Conservation (phyloP, 2,329 filamentous ascomycete species). For the Mycosphaerella arachidis region DNA sequence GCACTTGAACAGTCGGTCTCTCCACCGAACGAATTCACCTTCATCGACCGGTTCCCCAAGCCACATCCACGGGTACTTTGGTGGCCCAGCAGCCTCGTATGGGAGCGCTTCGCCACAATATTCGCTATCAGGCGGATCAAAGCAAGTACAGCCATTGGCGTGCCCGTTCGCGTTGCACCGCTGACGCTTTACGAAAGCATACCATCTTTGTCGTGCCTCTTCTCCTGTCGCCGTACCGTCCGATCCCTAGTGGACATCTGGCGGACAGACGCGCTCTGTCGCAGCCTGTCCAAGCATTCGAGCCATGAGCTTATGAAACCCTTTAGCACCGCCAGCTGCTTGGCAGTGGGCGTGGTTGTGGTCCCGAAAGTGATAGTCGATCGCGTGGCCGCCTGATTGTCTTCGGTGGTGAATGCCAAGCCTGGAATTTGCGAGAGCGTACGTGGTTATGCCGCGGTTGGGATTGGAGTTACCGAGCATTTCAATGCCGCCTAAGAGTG, state of each 20-base stretch:
- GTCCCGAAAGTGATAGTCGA: not conserved
- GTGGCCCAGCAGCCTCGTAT: not conserved
- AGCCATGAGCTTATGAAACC: not conserved
- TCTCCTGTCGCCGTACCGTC: not conserved
- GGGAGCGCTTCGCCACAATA: not conserved
- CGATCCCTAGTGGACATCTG: not conserved
- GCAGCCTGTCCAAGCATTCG: not conserved
- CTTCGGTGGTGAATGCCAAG: not conserved
- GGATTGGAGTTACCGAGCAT: not conserved
- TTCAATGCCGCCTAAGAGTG: not conserved
- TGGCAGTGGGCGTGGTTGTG: not conserved
- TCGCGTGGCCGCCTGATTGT: not conserved
- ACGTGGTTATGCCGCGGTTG: not conserved
- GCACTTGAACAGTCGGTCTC: not conserved
- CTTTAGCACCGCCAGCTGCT: not conserved
- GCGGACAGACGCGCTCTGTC: not conserved
- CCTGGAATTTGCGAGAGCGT: not conserved
- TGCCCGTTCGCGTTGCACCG: not conserved
- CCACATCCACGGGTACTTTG: not conserved
- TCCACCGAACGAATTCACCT: not conserved
- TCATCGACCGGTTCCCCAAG: not conserved
- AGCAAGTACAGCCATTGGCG: not conserved
- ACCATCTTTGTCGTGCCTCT: not conserved
- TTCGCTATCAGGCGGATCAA: not conserved
- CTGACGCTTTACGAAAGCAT: not conserved